Evolutionary conservation across 2,329 filamentous ascomycete species (phyloP), one percentile per base, ranked within the genome.

Genomic region (Periconia sp.): DNA sequence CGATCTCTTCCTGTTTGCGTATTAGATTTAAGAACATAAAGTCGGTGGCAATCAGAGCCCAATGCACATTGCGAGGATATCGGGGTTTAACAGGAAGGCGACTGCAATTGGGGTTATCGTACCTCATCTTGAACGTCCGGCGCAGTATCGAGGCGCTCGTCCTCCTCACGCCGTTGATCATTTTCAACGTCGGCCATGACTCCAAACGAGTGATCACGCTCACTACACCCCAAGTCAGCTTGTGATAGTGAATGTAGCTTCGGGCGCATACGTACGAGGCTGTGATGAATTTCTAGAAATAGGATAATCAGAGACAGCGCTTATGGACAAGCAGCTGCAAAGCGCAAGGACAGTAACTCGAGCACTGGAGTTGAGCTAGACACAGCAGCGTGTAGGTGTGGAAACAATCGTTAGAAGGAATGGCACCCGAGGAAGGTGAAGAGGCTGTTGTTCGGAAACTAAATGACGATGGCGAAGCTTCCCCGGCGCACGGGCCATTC

Each of bases 1-100:
- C 68, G 48, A 78, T 78, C 41, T 72, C 69, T 34, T 72, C 66
- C 65, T 70, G 24, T 33, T 16, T 21, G 25, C 11, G 15, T 19
- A 17, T n/a, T 13, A 12, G 8, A 15, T 4, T 6, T 3, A 4
- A 23, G 10, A 22, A 6, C 5, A 6, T 5, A n/a, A n/a, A n/a
- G 5, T 5, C 10, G n/a, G 10, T 10, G 18, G 10, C 16, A 29
- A 15, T 21, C 28, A n/a, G n/a, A 10, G 25, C 5, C 22, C 13
- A n/a, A 23, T 13, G 16, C 24, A 24, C 21, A 33, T 24, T 16
- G 32, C 8, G 23, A 21, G 13, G 16, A 15, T 33, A 30, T 36
- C 42, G 38, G 32, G 26, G 16, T 35, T 48, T 57, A 23, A 15
- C 13, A 26, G 15, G n/a, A 13, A 13, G 13, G 11, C 24, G 21